Evolutionary conservation across 805 yeast species (phyloP), one percentile per base, ranked within the genome.

Genomic region (Aciculoconidium aculeatum): DNA sequence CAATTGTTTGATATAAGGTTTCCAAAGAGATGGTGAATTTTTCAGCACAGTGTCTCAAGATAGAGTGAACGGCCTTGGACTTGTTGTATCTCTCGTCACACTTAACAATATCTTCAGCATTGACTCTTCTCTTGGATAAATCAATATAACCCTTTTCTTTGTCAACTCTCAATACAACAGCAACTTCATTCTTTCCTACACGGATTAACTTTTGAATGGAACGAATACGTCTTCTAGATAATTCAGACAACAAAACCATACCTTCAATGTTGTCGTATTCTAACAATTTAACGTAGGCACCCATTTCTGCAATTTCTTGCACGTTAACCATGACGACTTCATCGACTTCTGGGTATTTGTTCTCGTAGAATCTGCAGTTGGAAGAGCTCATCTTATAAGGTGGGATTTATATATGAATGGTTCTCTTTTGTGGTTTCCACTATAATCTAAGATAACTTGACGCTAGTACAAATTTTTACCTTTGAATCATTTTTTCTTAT

Each of bases 251-350:
- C 43, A 92, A 70, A 35, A 92, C 95, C 98, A 92, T 92, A 52
- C 98, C 98, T 65, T 92, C 98, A 53, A 92, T 90, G 58, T 90
- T 92, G 65, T 92, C 97, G 55, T 92, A 92, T 64, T 92, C 98
- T 42, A 92, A 72, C 42, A 92, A 72, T 61, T 87, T 90, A 42
- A 92, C 95, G 59, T 92, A 92, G 9, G 98, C 98, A 36, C 98
- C 98, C 98, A 92, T 92, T 61, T 92, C 98, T 45, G 97, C 98
- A 48, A 92, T 92, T 58, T 84, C 94, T 61, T 84, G 94, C 45
- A 92, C 98, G 62, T 92, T 92, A 55, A 92, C 98, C 94, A 92
- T 90, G 42, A 92, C 97, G 46, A 92, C 94, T 59, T 92, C 98
- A 47, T 92, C 98, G 51, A 92, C 95, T 64, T 92, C 98, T 37